Evolutionary conservation across 306 rosid genomes (phyloP).

Genomic region (Sesbania bispinosa): DNA sequence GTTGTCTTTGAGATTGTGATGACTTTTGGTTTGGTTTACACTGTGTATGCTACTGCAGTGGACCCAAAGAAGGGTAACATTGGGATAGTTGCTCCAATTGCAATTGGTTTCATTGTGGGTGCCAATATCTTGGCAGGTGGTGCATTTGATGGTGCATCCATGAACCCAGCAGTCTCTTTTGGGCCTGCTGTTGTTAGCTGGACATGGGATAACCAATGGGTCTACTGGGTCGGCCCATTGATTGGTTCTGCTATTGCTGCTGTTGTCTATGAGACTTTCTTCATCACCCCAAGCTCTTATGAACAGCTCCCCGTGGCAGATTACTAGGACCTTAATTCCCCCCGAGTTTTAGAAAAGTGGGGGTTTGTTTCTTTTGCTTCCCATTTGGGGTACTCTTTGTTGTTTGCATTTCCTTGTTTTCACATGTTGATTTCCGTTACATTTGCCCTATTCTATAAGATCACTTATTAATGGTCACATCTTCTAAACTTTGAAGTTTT

Average conservation of each 20-base stretch:
- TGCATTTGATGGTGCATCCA: slow-evolving; percentile 82
- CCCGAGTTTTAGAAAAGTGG: neutral
- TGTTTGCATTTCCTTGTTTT: slow-evolving; percentile 34
- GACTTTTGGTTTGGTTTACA: slow-evolving; percentile 78
- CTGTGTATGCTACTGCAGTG: slow-evolving; percentile 72
- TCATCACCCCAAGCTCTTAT: slow-evolving; percentile 53
- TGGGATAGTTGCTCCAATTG: slow-evolving; percentile 74
- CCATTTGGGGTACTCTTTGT: slow-evolving; percentile 8
- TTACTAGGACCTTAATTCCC: slow-evolving; percentile 7
- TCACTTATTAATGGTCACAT: slow-evolving; percentile 8
- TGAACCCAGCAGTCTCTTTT: slow-evolving; percentile 87
- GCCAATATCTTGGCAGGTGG: slow-evolving; percentile 84
- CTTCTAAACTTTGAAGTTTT: neutral
- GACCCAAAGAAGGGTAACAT: slow-evolving; percentile 70
- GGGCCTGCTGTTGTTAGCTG: slow-evolving; percentile 87
- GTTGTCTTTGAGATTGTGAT: slow-evolving; percentile 74
- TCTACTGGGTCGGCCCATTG: slow-evolving; percentile 74
- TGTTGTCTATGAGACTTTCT: slow-evolving; percentile 47
- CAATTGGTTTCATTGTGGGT: slow-evolving; percentile 81
- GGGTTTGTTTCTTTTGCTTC: slow-evolving; percentile 25
- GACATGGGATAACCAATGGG: slow-evolving; percentile 77
- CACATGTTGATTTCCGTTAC: slow-evolving; percentile 23
- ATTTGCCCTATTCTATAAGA: slow-evolving; percentile 25
- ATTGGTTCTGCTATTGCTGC: slow-evolving; percentile 64
- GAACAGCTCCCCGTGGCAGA: slow-evolving; percentile 57